phyloP scores from a whole-genome alignment of 2,329 filamentous ascomycete species.

The Podosphaera leucotricha region DNA sequence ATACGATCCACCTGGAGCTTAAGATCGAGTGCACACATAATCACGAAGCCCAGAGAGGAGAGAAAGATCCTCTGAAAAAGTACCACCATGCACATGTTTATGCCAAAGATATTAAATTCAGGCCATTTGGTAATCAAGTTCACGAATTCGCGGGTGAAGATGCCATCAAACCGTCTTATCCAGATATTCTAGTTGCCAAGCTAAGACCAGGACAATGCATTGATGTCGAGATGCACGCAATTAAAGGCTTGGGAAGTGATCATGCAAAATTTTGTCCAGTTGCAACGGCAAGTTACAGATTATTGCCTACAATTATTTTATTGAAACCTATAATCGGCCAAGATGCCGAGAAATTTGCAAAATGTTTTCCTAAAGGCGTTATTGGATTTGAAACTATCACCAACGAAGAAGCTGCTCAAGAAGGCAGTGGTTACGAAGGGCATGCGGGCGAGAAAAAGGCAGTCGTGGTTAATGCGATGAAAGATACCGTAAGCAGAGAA shows the following conservation, averaged over 20 bases:
- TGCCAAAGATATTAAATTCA: constrained; percentile 53
- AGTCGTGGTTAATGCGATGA: constrained; percentile 69
- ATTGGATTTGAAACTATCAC: constrained; percentile 58
- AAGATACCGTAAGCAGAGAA: constrained; percentile 86
- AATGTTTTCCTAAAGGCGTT: constrained; percentile 76
- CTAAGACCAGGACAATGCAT: constrained; percentile 77
- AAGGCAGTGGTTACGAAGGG: constrained; percentile 44
- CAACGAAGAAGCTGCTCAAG: constrained; percentile 32
- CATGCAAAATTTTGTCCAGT: constrained; percentile 96
- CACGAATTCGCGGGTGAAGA: constrained; percentile 44
- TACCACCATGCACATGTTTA: constrained; percentile 75
- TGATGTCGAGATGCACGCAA: constrained; percentile 70
- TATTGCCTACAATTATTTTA: constrained; percentile 76
- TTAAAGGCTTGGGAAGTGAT: constrained; percentile 82
- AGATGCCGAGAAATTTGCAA: constrained; percentile 72
- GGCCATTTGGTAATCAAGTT: constrained; percentile 49
- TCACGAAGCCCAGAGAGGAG: constrained; percentile 40
- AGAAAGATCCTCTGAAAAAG: constrained; percentile 60
- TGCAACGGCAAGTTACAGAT: constrained; percentile 76
- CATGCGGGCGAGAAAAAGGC: constrained; percentile 66
- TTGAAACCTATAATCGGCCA: constrained; percentile 58
- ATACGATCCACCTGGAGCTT: constrained; percentile 62
- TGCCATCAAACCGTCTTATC: constrained; percentile 56
- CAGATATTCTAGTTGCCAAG: constrained; percentile 86
- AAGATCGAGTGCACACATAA: constrained; percentile 64